These are phyloP conservation scores for Cladosporium cucumerinum DNA, from an alignment of 2,329 filamentous ascomycete species.

Conservation along the genomic window DNA sequence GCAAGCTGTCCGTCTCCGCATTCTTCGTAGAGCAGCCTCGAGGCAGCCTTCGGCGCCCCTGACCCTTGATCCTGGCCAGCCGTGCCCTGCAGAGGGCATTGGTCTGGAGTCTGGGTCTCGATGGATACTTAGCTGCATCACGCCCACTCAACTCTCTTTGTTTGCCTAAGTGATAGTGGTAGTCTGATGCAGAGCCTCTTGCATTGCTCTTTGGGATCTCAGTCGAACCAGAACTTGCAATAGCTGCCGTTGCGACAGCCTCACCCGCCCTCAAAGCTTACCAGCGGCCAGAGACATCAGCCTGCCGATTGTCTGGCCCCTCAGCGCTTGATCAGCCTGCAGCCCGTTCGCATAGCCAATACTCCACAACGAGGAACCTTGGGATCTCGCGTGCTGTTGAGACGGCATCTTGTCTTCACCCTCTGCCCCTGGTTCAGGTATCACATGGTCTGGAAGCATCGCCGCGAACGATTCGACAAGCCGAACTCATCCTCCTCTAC, in stretches of 20 bases:
- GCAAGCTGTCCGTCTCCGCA: slow-evolving; percentile 15
- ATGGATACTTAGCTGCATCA: slow-evolving; percentile 17
- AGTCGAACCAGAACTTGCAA: neutral
- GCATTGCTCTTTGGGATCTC: neutral
- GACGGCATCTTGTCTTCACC: neutral
- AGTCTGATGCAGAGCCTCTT: slow-evolving; percentile 3
- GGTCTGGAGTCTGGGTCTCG: slow-evolving; percentile 10
- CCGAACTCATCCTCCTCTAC: neutral
- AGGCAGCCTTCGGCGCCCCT: slow-evolving; percentile 10
- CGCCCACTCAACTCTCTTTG: slow-evolving; percentile 15
- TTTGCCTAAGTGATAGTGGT: slow-evolving; percentile 2
- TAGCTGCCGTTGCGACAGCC: neutral
- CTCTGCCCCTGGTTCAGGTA: neutral
- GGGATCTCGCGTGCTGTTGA: neutral
- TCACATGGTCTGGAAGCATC: neutral
- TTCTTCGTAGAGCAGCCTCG: slow-evolving; percentile 13
- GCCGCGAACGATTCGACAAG: neutral
- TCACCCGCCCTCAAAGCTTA: neutral
- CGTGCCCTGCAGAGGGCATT: slow-evolving; percentile 12
- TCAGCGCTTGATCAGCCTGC: slow-evolving; percentile 13
- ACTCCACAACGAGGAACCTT: slow-evolving; percentile 10
- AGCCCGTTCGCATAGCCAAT: slow-evolving; percentile 12
- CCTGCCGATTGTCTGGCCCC: slow-evolving; percentile 7
- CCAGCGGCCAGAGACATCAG: neutral
- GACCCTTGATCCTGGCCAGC: slow-evolving; percentile 13